These are phyloP conservation scores for Cladosporium sp. DNA, from an alignment of 2,329 filamentous ascomycete genomes.

Conservation along the genomic window DNA sequence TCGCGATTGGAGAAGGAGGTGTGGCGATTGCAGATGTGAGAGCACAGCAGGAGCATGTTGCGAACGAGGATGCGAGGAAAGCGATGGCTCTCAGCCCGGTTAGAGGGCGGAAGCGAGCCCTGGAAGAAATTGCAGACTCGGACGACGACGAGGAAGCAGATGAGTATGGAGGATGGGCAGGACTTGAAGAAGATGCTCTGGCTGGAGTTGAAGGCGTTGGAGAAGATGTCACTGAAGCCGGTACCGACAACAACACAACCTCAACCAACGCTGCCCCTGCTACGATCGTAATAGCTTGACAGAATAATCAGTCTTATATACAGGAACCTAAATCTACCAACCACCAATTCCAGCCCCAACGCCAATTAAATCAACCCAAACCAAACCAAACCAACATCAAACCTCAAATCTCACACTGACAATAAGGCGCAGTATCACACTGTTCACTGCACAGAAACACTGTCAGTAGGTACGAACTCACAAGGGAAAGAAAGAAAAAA, in stretches of 20 bases:
- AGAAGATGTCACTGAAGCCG: neutral
- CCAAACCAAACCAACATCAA: neutral
- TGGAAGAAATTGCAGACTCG: constrained; percentile 58
- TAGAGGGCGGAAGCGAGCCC: constrained; percentile 56
- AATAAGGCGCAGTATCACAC: constrained; percentile 8
- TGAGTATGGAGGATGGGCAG: constrained; percentile 72
- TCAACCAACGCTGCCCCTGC: neutral
- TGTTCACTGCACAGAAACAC: neutral
- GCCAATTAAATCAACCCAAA: neutral
- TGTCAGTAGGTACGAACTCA: neutral
- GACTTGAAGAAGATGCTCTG: constrained; percentile 62
- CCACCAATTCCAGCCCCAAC: neutral
- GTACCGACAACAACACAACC: neutral
- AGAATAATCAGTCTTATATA: neutral
- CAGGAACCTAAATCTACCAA: neutral
- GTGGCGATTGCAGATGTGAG: neutral
- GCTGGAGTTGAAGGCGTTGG: constrained; percentile 24
- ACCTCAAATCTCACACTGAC: constrained; percentile 2
- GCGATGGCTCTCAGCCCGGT: constrained; percentile 12
- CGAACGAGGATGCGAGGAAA: neutral
- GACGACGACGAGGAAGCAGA: constrained; percentile 64
- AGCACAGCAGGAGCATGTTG: neutral
- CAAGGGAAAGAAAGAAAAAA: neutral
- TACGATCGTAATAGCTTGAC: constrained; percentile 4
- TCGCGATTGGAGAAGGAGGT: constrained; percentile 41